A percentile compares a stretch with the other conserved stretches of the same genome.
Conservation (phyloP, 2,329 filamentous ascomycete species). For the Fusarium sp. region DNA sequence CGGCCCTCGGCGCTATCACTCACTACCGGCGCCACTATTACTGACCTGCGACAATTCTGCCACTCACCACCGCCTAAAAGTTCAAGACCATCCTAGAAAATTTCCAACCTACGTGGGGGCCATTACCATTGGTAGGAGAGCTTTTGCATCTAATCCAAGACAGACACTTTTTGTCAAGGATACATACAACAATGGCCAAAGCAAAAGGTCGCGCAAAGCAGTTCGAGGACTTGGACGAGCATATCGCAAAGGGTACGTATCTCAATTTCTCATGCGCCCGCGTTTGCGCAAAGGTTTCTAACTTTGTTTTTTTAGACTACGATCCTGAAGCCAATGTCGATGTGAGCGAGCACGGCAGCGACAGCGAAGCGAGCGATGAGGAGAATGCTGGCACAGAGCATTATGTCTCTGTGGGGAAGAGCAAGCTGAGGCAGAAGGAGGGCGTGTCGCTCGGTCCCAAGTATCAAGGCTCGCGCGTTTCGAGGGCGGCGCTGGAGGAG, state of each 20-base stretch:
- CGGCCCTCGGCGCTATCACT: conserved; percentile 20
- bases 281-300: conserved; percentile 13
- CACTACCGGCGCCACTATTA: neutral
- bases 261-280: neutral
- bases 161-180: conserved; percentile 15
- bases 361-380: conserved; percentile 61
- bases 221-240: conserved; percentile 72
- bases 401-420: conserved; percentile 86
- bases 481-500: conserved; percentile 73
- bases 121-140: conserved; percentile 18
- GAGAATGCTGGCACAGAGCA: conserved; percentile 82
- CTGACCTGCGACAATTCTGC: conserved; percentile 54
- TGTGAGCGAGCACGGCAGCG: conserved; percentile 66
- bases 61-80: conserved; percentile 64
- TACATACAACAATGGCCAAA: conserved; percentile 61
- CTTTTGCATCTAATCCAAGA: conserved; percentile 26
- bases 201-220: conserved; percentile 68
- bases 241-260: conserved; percentile 68
- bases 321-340: conserved; percentile 80
- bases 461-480: conserved; percentile 83
- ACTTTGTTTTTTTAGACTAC: conserved; percentile 64
- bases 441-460: conserved; percentile 77
- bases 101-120: conserved; percentile 49
- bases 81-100: conserved; percentile 52
- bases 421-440: conserved; percentile 82